phyloP scores from a whole-genome alignment of 2,329 filamentous ascomycete genomes.

The Trichophyton equinum region DNA sequence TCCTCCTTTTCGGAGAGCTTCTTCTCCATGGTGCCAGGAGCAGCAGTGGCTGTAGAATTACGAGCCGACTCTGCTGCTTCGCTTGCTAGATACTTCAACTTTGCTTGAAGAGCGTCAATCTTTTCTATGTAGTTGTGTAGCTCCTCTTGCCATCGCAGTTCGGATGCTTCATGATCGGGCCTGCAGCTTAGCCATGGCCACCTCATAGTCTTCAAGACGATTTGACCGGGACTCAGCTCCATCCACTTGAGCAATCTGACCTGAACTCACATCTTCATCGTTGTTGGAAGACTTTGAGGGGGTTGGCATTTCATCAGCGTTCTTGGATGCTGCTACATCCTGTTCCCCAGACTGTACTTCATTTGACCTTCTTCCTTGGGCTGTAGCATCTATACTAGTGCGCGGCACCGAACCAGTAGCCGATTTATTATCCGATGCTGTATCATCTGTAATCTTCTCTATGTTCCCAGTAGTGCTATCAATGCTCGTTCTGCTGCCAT shows the following conservation, averaged over 20 bases:
- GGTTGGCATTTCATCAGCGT: too few species aligned
- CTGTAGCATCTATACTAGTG: constrained; percentile 21
- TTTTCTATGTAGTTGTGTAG: constrained; percentile 71
- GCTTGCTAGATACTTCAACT: constrained; percentile 75
- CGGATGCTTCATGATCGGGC: constrained; percentile 38
- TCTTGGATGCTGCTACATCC: not conserved
- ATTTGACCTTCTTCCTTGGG: constrained; percentile 17
- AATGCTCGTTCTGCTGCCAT: constrained; percentile 29
- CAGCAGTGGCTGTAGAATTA: constrained; percentile 50
- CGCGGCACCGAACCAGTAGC: constrained; percentile 13
- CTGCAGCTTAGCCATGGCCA: constrained; percentile 37
- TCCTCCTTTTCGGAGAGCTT: constrained; percentile 82
- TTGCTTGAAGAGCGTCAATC: constrained; percentile 83
- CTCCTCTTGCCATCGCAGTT: constrained; percentile 62
- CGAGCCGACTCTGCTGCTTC: constrained; percentile 66
- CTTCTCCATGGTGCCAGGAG: constrained; percentile 56
- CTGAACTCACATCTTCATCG: constrained; percentile 2
- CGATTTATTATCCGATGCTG: constrained; percentile 15
- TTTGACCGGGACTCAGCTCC: constrained; percentile 10
- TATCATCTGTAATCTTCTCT: constrained; percentile 15
- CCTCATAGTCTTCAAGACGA: constrained; percentile 27
- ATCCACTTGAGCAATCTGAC: constrained; percentile 11
- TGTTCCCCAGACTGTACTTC: not conserved
- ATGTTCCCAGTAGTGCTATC: constrained; percentile 18
- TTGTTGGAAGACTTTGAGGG: not conserved